Conservation (phyloP, 225 moss, liverwort and hornwort species). For the Neckera pumila region DNA sequence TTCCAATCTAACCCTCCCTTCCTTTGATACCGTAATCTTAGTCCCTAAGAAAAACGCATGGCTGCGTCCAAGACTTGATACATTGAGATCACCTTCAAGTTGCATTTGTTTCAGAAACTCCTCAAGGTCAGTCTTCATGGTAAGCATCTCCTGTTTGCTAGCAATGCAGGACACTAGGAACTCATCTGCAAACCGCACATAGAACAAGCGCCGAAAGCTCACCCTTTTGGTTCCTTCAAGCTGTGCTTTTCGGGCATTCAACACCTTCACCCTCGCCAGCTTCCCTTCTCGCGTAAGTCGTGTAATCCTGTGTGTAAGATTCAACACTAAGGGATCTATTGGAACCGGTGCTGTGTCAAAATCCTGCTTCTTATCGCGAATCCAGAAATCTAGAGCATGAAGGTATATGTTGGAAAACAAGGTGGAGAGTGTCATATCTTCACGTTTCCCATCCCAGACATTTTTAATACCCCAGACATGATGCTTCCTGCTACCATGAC, state of each 20-base stretch:
- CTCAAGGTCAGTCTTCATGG: conserved; percentile 8
- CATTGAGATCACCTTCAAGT: neutral
- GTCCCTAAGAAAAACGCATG: conserved; percentile 37
- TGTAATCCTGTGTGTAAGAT: conserved; percentile 4
- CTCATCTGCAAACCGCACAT: conserved; percentile 36
- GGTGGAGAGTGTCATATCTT: conserved; percentile 9
- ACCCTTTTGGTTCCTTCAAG: neutral
- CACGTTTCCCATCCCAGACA: conserved; percentile 23
- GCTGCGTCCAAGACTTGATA: conserved; percentile 5
- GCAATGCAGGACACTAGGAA: conserved; percentile 16
- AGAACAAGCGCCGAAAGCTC: conserved; percentile 20
- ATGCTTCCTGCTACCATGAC: conserved; percentile 11
- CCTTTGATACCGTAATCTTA: conserved; percentile 9
- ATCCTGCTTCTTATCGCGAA: conserved; percentile 12
- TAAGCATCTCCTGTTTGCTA: conserved; percentile 20
- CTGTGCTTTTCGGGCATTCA: conserved; percentile 19
- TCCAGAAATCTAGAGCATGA: conserved; percentile 35
- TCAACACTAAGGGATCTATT: neutral
- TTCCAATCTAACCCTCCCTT: conserved; percentile 33
- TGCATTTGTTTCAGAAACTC: conserved; percentile 15
- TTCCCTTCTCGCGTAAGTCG: conserved; percentile 24
- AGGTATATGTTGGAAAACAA: conserved; percentile 31
- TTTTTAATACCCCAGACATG: conserved; percentile 27
- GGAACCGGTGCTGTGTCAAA: conserved; percentile 1
- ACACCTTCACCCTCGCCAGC: conserved; percentile 7